A percentile compares a stretch with the other conserved stretches of the same genome.
Conservation (phyloP, 2,329 filamentous ascomycete genomes). For the Fusarium foetens region DNA sequence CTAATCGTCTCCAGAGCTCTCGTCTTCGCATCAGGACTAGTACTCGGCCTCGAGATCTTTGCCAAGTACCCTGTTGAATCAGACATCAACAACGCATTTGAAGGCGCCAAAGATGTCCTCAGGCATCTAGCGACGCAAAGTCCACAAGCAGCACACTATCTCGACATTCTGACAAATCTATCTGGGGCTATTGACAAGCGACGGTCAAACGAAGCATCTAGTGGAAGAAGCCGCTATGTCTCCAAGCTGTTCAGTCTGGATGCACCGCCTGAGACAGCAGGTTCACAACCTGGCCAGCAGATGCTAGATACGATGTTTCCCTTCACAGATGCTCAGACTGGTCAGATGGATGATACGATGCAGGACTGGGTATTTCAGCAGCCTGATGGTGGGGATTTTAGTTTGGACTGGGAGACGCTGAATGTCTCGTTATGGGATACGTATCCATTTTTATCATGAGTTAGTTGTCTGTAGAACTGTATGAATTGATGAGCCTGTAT, state of each 20-base stretch:
- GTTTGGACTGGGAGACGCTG: constrained; percentile 40
- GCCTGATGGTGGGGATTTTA: constrained; percentile 31
- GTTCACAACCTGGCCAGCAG: background rate
- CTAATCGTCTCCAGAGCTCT: constrained; percentile 53
- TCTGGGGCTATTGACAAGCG: constrained; percentile 54
- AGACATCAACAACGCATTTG: constrained; percentile 60
- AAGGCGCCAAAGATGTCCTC: constrained; percentile 61
- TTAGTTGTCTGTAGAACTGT: background rate
- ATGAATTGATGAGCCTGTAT: background rate
- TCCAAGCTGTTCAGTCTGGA: constrained; percentile 37
- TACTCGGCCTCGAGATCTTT: constrained; percentile 67
- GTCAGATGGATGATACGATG: constrained; percentile 10
- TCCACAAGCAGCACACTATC: constrained; percentile 67
- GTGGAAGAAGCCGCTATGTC: constrained; percentile 39
- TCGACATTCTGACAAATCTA: constrained; percentile 62
- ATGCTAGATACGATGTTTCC: background rate
- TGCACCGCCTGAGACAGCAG: background rate
- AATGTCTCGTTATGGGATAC: constrained; percentile 43
- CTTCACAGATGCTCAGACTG: background rate
- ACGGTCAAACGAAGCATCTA: constrained; percentile 23
- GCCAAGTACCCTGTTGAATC: constrained; percentile 57
- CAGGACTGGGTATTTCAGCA: constrained; percentile 30
- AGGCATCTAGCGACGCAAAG: constrained; percentile 59
- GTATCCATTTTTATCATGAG: constrained; percentile 37
- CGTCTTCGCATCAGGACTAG: constrained; percentile 66